Conservation (phyloP, 805 yeast genomes). For the Ogataea salicorniae region DNA sequence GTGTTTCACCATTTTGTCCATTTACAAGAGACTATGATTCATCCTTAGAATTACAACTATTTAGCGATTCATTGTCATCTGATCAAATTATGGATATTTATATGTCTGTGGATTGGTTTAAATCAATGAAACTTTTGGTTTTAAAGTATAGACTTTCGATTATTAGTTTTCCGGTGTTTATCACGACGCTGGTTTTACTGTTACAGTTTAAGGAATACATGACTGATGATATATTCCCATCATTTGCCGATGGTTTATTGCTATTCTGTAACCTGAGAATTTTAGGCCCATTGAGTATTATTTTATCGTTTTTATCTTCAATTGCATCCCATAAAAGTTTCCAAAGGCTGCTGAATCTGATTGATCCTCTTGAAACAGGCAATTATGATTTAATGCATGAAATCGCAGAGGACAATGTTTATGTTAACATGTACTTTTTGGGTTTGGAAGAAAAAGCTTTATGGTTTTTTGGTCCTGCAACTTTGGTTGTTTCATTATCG, state of each 20-base stretch:
- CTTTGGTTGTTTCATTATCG: constrained; percentile 42
- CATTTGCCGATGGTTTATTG: constrained; percentile 43
- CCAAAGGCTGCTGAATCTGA: constrained; percentile 34
- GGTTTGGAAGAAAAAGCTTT: constrained; percentile 58
- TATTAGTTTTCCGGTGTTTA: constrained; percentile 62
- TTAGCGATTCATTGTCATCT: constrained; percentile 37
- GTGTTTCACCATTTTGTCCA: constrained; percentile 54
- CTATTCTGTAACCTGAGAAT: constrained; percentile 29
- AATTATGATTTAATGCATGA: constrained; percentile 40
- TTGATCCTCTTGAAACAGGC: constrained; percentile 52
- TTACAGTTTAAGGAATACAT: constrained; percentile 50
- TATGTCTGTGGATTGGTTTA: constrained; percentile 46
- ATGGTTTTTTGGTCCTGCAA: constrained; percentile 56
- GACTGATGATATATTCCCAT: constrained; percentile 34
- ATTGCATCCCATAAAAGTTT: constrained; percentile 31
- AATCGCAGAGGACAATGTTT: constrained; percentile 31
- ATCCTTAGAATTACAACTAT: constrained; percentile 39
- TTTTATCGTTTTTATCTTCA: constrained; percentile 36
- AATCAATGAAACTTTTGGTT: constrained; percentile 63
- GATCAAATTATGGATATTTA: constrained; percentile 35
- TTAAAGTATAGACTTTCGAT: constrained; percentile 73
- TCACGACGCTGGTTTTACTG: constrained; percentile 46
- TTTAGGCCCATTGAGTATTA: constrained; percentile 21
- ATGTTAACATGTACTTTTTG: constrained; percentile 54
- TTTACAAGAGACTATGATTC: constrained; percentile 20